These are phyloP conservation scores for Thelonectria blattea DNA, from an alignment of 2,329 filamentous ascomycete species.

Conservation along the genomic window DNA sequence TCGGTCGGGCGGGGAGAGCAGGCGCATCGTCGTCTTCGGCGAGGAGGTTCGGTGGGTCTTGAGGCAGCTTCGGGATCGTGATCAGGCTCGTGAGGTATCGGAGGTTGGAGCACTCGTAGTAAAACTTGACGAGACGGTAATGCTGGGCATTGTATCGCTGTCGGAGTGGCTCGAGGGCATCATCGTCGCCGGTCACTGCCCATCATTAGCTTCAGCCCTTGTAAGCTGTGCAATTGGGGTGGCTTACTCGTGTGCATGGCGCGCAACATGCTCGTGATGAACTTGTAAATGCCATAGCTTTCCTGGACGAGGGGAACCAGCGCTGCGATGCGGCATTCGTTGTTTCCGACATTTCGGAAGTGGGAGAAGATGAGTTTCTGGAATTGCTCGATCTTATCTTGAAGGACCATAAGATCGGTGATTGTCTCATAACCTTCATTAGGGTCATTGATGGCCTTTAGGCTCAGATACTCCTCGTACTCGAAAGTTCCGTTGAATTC, in stretches of 20 bases:
- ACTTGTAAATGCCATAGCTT: slow-evolving; percentile 99
- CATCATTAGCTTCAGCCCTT: slow-evolving; percentile 24
- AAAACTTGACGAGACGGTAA: slow-evolving; percentile 95
- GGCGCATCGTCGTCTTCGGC: slow-evolving; percentile 85
- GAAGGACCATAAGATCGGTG: slow-evolving; percentile 91
- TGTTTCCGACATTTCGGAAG: slow-evolving; percentile 89
- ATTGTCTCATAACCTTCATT: slow-evolving; percentile 99
- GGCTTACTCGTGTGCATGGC: slow-evolving; percentile 92
- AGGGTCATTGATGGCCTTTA: slow-evolving; percentile 97
- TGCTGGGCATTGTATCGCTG: slow-evolving; percentile 94
- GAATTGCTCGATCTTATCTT: slow-evolving; percentile 98
- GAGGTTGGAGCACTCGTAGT: slow-evolving; percentile 98
- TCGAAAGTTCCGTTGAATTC: slow-evolving; percentile 99
- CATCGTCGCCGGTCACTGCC: slow-evolving; percentile 86
- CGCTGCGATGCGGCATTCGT: slow-evolving; percentile 94
- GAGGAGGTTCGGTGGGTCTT: slow-evolving; percentile 89
- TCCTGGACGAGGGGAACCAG: slow-evolving; percentile 93
- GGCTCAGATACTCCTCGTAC: slow-evolving; percentile 97
- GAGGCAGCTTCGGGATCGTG: slow-evolving; percentile 92
- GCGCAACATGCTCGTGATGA: slow-evolving; percentile 98
- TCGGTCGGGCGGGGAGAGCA: slow-evolving; percentile 80
- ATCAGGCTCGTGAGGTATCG: slow-evolving; percentile 96
- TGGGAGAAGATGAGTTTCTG: slow-evolving; percentile 98
- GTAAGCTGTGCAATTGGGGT: background rate
- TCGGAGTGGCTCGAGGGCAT: slow-evolving; percentile 86